Evolutionary conservation across 805 yeast species (phyloP), one percentile per base, ranked within the genome.

Genomic region (Alloascoidea hylecoeti): DNA sequence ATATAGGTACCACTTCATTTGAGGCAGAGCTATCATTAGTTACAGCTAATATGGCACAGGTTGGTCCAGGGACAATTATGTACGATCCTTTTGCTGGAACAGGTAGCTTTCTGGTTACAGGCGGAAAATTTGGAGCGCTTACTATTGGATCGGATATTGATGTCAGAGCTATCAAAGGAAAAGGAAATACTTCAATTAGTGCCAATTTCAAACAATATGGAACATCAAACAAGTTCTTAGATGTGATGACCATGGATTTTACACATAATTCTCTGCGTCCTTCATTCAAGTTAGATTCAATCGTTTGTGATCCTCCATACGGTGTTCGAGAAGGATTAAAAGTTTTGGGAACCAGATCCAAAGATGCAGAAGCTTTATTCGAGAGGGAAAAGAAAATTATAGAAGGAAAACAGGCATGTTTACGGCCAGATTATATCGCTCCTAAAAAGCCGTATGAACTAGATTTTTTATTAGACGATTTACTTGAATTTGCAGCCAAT

Each of bases 1-100:
- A 81, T 50, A 88, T 84, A 40, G 98, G 98, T 2, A 92, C 98
- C 4, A 92, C 98, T 0, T 84, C 96, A 14, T 92, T 92, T 57
- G 98, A 92, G 48, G 94, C 96, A 1, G 97, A 92, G 52, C 61
- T 92, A 42, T 75, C 96, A 0, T 58, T 92, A 35, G 79, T 88
- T 13, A 79, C 94, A 18, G 82, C 95, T 49, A 92, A 89, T 50
- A 67, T 92, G 38, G 95, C 82, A 0, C 86, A 81, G 44, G 84
- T 79, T 12, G 64, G 55, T 28, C 63, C 68, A 0, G 80, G 78
- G 0, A 70, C 75, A 39, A 51, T 86, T 3, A 72, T 81, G 51
- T 89, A 84, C 52, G 98, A 92, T 57, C 98, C 98, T 16, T 92
- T 92, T 60, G 85, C 83, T 3, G 98, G 98, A 0, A 92, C 98